Percentiles rank a stretch among this genome's conserved stretches.
These are phyloP conservation scores for Blastobotrys indianensis DNA, from an alignment of 1,139 yeast species.

Conservation along the genomic window DNA sequence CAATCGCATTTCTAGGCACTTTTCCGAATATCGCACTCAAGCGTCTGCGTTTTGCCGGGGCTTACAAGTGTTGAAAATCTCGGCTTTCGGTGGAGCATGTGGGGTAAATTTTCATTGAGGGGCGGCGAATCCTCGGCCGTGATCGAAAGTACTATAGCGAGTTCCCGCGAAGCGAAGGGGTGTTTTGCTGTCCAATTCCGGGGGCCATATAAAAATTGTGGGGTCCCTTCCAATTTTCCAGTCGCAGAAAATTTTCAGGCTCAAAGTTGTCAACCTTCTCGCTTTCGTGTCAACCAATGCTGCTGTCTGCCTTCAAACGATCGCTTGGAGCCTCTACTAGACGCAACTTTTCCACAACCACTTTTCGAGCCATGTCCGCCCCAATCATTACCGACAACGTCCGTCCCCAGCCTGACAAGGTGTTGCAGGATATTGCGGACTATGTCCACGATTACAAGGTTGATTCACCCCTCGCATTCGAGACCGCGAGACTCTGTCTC, in stretches of 20 bases:
- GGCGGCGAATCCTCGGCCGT: too few species aligned
- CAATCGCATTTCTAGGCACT: too few species aligned
- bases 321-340: constrained; percentile 1
- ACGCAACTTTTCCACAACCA: constrained; percentile 7
- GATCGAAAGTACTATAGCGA: too few species aligned
- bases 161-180: too few species aligned
- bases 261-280: not conserved
- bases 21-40: too few species aligned
- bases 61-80: too few species aligned
- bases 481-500: constrained; percentile 50
- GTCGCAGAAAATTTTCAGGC: not conserved
- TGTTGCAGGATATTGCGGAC: constrained; percentile 44
- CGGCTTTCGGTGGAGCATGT: too few species aligned
- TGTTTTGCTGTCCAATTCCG: too few species aligned
- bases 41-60: too few species aligned
- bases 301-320: constrained; percentile 7
- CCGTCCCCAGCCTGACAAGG: constrained; percentile 46
- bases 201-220: constrained; percentile 5
- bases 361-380: constrained; percentile 20
- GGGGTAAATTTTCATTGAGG: too few species aligned
- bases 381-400: constrained; percentile 39
- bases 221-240: not conserved
- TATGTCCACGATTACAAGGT: constrained; percentile 46
- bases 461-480: constrained; percentile 43
- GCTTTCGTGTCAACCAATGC: not conserved